Conservation (phyloP, 768 basidiomycete species). For the Termitomyces sp. region DNA sequence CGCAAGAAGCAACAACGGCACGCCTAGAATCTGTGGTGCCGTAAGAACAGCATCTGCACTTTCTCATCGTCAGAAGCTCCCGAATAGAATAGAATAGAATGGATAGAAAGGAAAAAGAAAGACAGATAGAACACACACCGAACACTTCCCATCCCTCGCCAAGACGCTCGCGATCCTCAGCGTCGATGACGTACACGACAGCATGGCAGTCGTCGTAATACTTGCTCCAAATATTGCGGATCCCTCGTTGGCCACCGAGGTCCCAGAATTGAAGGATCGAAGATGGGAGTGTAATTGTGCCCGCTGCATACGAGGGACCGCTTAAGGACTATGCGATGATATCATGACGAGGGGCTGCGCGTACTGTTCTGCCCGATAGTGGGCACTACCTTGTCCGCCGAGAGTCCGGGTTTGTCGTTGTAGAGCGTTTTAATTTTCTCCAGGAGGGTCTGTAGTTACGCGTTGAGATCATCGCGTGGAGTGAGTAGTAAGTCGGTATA, state of each 20-base stretch:
- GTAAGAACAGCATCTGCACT: slow-evolving; percentile 76
- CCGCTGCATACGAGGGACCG: slow-evolving; percentile 49
- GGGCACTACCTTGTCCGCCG: slow-evolving; percentile 91
- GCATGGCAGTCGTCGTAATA: slow-evolving; percentile 99
- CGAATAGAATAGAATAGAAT: background rate
- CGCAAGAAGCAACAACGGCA: slow-evolving; percentile 88
- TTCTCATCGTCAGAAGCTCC: slow-evolving; percentile 15
- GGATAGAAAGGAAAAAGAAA: slow-evolving; percentile 4
- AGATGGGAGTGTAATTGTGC: slow-evolving; percentile 89
- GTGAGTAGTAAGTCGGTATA: slow-evolving; percentile 24
- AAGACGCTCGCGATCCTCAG: slow-evolving; percentile 83
- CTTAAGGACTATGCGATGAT: background rate
- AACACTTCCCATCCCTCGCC: slow-evolving; percentile 98
- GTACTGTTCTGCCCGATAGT: slow-evolving; percentile 97
- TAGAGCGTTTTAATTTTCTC: slow-evolving; percentile 95
- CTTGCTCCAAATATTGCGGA: slow-evolving; percentile 89
- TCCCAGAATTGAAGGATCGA: slow-evolving; percentile 98
- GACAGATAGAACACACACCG: slow-evolving; percentile 44
- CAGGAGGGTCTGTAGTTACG: slow-evolving; percentile 63
- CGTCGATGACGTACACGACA: slow-evolving; percentile 93
- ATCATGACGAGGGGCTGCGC: slow-evolving; percentile 23
- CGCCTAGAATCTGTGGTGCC: slow-evolving; percentile 83
- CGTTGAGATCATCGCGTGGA: slow-evolving; percentile 3
- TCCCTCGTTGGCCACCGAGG: slow-evolving; percentile 91
- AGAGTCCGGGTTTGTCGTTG: slow-evolving; percentile 81